phyloP scores from a whole-genome alignment of 106 monocot species.

The Dendrobium huoshanense region DNA sequence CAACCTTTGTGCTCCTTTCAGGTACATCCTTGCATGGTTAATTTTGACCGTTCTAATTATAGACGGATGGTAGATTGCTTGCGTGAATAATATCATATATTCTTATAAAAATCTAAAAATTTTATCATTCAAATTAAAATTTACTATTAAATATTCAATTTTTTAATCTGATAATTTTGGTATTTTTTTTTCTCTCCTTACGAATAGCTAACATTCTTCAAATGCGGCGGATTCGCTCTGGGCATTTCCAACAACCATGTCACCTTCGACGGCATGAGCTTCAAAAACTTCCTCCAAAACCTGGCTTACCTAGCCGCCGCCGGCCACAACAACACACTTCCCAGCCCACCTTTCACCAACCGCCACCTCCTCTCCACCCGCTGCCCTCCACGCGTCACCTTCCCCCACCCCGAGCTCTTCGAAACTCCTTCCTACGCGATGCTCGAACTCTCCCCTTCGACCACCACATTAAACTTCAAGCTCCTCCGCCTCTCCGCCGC shows the following conservation, averaged over 20 bases:
- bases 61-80: no score
- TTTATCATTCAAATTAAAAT: no score
- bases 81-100: no score
- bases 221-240: slow-evolving; percentile 41
- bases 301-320: slow-evolving; percentile 27
- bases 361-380: slow-evolving; percentile 38
- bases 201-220: slow-evolving; percentile 43
- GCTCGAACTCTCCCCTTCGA: not conserved
- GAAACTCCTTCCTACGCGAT: not conserved
- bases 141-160: not conserved
- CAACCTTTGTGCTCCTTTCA: slow-evolving; percentile 10
- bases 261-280: slow-evolving; percentile 39
- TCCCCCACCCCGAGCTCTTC: slow-evolving; percentile 40
- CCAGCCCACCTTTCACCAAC: slow-evolving; percentile 17
- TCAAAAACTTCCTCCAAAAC: slow-evolving; percentile 38
- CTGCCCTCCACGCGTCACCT: slow-evolving; percentile 35
- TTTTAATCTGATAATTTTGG: not conserved
- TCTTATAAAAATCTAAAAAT: not conserved
- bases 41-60: not conserved
- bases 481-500: slow-evolving; percentile 26
- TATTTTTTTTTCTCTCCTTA: not conserved
- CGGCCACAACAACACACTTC: slow-evolving; percentile 10
- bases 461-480: slow-evolving; percentile 8
- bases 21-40: not conserved
- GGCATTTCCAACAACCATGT: slow-evolving; percentile 40